Percentiles rank a stretch among this genome's conserved stretches.
Conservation (phyloP, 495 filamentous ascomycete genomes). For the Neurospora terricola region DNA sequence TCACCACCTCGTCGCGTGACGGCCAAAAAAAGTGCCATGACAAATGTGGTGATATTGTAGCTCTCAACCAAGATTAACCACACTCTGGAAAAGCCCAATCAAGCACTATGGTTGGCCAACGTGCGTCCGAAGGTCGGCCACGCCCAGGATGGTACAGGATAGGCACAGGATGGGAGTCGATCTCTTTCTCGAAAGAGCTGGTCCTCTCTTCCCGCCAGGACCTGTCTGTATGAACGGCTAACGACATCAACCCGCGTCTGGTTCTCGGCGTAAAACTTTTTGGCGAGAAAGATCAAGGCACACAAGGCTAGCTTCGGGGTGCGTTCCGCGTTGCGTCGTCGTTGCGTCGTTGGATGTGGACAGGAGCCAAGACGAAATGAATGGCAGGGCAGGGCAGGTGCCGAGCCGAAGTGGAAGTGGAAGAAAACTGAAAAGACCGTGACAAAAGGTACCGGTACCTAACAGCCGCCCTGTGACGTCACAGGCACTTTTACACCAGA, state of each 20-base stretch:
- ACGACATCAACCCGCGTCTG: not conserved
- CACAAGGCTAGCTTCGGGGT: not conserved
- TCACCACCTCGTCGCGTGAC: not conserved
- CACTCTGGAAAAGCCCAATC: not conserved
- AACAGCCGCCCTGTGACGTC: not conserved
- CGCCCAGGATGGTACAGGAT: not conserved
- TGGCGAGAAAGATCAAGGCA: not conserved
- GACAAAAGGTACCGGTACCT: not conserved
- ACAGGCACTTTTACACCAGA: not conserved
- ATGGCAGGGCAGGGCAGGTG: too few relatives aligned
- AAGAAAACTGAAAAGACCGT: not conserved
- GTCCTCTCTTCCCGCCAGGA: not conserved
- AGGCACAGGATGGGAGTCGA: not conserved
- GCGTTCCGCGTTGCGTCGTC: not conserved
- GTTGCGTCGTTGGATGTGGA: not conserved
- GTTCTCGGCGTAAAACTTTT: not conserved
- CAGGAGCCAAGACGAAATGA: not conserved
- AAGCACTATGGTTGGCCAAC: not conserved
- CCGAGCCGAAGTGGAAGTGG: not conserved
- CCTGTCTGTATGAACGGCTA: not conserved
- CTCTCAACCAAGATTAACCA: not conserved
- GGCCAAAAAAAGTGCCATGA: not conserved
- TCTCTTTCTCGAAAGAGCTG: not conserved
- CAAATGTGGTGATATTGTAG: not conserved
- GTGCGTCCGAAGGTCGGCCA: not conserved